Base-by-base conservation (phyloP, 768 basidiomycete genomes). In the Boletus sensibilis region DNA sequence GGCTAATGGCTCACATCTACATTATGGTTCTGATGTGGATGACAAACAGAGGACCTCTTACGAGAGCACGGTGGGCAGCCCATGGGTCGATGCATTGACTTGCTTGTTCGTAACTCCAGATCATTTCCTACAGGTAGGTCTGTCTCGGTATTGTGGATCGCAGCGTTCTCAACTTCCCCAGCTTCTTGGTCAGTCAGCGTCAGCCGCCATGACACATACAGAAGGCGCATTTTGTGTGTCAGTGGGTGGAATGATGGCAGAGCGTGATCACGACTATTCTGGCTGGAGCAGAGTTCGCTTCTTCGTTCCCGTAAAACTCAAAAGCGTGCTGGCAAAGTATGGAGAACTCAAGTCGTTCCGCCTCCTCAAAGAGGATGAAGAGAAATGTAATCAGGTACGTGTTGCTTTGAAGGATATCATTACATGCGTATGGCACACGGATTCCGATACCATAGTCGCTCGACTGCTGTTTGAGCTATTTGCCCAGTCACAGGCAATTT, bases 161-260 rank as follows among this genome's bases (percentile, higher is more conserved):
- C 31, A 44, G 9, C 16, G 7, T 54, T 40, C 59, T 53, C 62
- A 57, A 54, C 48, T 33, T 16, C 40, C 45, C 45, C 50, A 89
- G 86, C 75, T 78, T 54, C 76, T 83, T 40, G 87, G 86, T 4
- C 70, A 75, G 44, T 56, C 68, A 16, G 60, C 67, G 4, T 83
- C 85, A 7, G 53, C 69, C 1, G 81, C 82, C 57, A 68, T 87
- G 31, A 75, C 77, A 16, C 76, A 75, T 46, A 79, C 78, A 33
- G 80, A 87, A 52, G 84, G 80, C 23, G 64, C 70, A 3, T 84
- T 90, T 53, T 71, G 68, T 40, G 68, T 89, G 6, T 72, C 75
- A 13, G 79, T 81, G n/a, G 74, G 60, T 59, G 57, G 62, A 48
- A 57, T 56, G 41, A 56, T 55, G 31, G 18, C 56, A 31, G 65